A percentile compares a stretch with the other conserved stretches of the same genome.
Conservation (phyloP, 1,284 basidiomycete genomes). For the Ustilago crameri region DNA sequence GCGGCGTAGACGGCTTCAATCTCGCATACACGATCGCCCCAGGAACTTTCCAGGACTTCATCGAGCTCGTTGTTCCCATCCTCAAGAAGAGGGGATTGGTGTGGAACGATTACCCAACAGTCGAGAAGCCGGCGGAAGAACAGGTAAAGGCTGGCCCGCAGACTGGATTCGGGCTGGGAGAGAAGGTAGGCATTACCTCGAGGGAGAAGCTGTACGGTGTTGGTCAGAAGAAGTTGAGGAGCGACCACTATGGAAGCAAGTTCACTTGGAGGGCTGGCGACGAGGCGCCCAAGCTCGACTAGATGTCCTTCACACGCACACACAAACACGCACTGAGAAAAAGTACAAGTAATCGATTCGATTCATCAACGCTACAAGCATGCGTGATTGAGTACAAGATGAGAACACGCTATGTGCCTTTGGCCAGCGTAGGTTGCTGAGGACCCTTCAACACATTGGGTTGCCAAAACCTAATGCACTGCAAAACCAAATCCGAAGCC, state of each 20-base stretch:
- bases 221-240: slow-evolving; percentile 53
- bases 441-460: slow-evolving; percentile 14
- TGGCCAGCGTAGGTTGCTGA: background rate
- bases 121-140: slow-evolving; percentile 10
- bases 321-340: background rate
- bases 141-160: slow-evolving; percentile 18
- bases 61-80: slow-evolving; percentile 56
- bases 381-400: background rate
- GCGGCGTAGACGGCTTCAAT: slow-evolving; percentile 64
- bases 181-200: slow-evolving; percentile 51
- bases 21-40: slow-evolving; percentile 55
- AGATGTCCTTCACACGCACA: background rate
- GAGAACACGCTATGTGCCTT: background rate
- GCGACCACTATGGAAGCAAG: slow-evolving; percentile 58
- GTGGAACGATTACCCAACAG: slow-evolving; percentile 58
- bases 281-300: slow-evolving; percentile 44
- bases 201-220: slow-evolving; percentile 63
- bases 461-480: slow-evolving; percentile 40
- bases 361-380: background rate
- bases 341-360: background rate
- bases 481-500: slow-evolving; percentile 26
- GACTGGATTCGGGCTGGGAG: slow-evolving; percentile 46
- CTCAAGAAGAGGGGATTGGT: slow-evolving; percentile 59
- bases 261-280: slow-evolving; percentile 63
- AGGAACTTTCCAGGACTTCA: slow-evolving; percentile 59